Evolutionary conservation across 805 yeast genomes (phyloP).

Genomic region (Yamadazyma insecticola): DNA sequence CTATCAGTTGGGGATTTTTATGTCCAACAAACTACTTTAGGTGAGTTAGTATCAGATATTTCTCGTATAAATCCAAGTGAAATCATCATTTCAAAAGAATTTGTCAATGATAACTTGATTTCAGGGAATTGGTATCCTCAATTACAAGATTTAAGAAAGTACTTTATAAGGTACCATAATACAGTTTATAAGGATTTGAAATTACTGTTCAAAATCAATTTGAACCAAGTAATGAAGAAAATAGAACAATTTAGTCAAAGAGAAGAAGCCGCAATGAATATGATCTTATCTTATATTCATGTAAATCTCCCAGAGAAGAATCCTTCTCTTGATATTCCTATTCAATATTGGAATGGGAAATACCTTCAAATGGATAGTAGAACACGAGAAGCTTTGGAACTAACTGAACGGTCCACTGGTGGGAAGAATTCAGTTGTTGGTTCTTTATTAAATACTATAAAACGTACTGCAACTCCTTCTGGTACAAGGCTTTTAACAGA

Average conservation of each 20-base stretch:
- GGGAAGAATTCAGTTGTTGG: conserved; percentile 57
- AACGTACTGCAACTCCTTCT: conserved; percentile 71
- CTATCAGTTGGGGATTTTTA: conserved; percentile 75
- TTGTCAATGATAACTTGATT: conserved; percentile 33
- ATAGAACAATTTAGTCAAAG: conserved; percentile 36
- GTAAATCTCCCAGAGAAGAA: conserved; percentile 68
- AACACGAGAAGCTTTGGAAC: conserved; percentile 72
- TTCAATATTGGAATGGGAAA: conserved; percentile 45
- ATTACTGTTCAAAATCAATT: conserved; percentile 26
- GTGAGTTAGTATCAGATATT: conserved; percentile 63
- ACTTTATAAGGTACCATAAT: conserved; percentile 52
- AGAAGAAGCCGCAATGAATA: conserved; percentile 55
- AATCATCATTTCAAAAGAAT: conserved; percentile 52
- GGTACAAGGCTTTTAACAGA: conserved; percentile 76
- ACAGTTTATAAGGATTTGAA: conserved; percentile 27
- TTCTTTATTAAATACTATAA: conserved; percentile 64
- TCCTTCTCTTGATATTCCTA: conserved; percentile 64
- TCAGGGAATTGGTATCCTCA: conserved; percentile 59
- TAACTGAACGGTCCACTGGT: conserved; percentile 47
- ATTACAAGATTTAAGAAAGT: conserved; percentile 53
- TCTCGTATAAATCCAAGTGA: conserved; percentile 81
- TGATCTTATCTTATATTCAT: conserved; percentile 59
- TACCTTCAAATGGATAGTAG: conserved; percentile 77
- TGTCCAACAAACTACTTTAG: conserved; percentile 59
- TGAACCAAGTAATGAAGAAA: conserved; percentile 30